phyloP scores from a whole-genome alignment of 768 basidiomycete genomes.

The Phaeotremella skinneri region DNA sequence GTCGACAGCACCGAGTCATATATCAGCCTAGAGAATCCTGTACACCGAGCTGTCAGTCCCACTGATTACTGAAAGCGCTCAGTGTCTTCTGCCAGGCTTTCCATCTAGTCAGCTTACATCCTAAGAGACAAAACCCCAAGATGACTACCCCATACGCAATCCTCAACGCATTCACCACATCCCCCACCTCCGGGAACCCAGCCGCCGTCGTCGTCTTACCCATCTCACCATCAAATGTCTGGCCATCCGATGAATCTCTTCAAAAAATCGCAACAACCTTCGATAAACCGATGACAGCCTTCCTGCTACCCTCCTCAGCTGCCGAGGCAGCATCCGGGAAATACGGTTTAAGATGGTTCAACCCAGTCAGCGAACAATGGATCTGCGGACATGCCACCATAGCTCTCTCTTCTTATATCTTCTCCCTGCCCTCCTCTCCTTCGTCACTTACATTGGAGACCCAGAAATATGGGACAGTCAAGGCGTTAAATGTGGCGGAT shows the following conservation, averaged over 20 bases:
- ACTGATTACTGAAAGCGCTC: too few relatives aligned
- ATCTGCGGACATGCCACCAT: conserved; percentile 31
- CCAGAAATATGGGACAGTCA: conserved; percentile 10
- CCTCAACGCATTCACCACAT: conserved; percentile 20
- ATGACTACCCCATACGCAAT: conserved; percentile 6
- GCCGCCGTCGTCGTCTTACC: conserved; percentile 24
- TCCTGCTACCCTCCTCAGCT: conserved; percentile 7
- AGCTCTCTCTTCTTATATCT: conserved; percentile 17
- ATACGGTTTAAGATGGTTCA: conserved; percentile 28
- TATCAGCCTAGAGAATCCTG: too few relatives aligned
- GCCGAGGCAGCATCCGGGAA: neutral
- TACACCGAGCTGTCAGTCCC: too few relatives aligned
- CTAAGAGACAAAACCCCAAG: too few relatives aligned
- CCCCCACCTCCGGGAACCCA: conserved; percentile 18
- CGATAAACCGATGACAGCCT: conserved; percentile 24
- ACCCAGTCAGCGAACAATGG: conserved; percentile 15
- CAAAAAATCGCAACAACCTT: conserved; percentile 8
- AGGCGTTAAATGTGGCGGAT: neutral
- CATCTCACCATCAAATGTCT: neutral
- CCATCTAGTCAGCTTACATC: too few relatives aligned
- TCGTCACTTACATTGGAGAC: neutral
- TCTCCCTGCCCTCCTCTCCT: neutral
- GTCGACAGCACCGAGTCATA: too few relatives aligned
- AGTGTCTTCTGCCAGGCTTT: too few relatives aligned
- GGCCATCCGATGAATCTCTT: conserved; percentile 11